Evolutionary conservation across 1,284 basidiomycete genomes (phyloP).

Genomic region (Marasmius tenuissimus): DNA sequence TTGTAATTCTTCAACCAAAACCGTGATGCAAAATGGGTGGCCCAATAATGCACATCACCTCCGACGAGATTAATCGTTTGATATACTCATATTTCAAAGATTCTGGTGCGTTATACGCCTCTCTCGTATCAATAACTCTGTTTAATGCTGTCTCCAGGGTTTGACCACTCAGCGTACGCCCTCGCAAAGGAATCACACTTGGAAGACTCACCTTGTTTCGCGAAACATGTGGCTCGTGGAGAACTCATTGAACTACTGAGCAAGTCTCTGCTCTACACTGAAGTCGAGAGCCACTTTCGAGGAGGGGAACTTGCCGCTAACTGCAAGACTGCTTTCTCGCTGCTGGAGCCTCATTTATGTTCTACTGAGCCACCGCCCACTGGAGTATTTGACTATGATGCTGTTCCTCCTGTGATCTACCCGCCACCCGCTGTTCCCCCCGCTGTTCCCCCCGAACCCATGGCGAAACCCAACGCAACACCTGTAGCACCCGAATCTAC

Average conservation of each 20-base stretch:
- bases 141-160: constrained; percentile 72
- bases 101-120: constrained; percentile 50
- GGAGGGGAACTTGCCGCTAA: constrained; percentile 55
- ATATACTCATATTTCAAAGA: constrained; percentile 82
- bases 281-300: constrained; percentile 81
- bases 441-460: neutral
- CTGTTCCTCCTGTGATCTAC: constrained; percentile 22
- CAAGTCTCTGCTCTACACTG: constrained; percentile 80
- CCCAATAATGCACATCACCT: constrained; percentile 55
- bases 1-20: constrained; percentile 1
- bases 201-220: constrained; percentile 62
- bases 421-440: constrained; percentile 12
- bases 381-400: constrained; percentile 13
- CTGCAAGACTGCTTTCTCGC: constrained; percentile 66
- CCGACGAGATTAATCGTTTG: constrained; percentile 83
- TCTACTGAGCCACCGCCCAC: constrained; percentile 40
- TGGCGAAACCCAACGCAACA: too few relatives aligned
- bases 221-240: constrained; percentile 77
- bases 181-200: constrained; percentile 57
- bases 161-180: constrained; percentile 67
- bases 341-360: constrained; percentile 72
- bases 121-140: neutral
- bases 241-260: constrained; percentile 79
- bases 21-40: neutral
- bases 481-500: neutral